These are phyloP conservation scores for Nematodospora anomalae DNA, from an alignment of 1,139 yeast species.

Conservation along the genomic window DNA sequence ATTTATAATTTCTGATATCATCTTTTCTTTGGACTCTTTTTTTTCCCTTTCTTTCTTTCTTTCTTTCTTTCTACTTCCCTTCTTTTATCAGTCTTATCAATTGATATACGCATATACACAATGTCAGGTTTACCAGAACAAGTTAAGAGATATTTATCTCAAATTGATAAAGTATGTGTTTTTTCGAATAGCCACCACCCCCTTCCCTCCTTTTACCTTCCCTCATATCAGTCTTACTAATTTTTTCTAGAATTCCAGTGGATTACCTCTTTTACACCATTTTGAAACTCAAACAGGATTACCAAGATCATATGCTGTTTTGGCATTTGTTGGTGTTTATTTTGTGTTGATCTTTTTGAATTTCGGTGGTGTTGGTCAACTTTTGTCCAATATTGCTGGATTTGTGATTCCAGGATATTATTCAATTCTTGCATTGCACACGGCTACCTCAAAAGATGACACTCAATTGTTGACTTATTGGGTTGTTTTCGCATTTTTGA, in stretches of 20 bases:
- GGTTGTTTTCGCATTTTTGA: constrained; percentile 93
- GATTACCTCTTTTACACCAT: constrained; percentile 39
- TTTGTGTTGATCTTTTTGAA: constrained; percentile 79
- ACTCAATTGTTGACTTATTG: constrained; percentile 89
- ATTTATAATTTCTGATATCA: too few species aligned
- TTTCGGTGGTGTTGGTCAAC: constrained; percentile 91
- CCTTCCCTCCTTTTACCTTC: neutral
- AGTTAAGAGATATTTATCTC: constrained; percentile 26
- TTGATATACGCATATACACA: constrained; percentile 4
- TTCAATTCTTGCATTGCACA: constrained; percentile 81
- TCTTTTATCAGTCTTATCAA: constrained; percentile 1
- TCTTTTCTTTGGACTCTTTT: too few species aligned
- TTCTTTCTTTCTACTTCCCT: constrained; percentile 1
- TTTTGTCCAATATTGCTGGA: constrained; percentile 89
- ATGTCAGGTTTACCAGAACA: constrained; percentile 31
- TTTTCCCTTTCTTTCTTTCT: constrained; percentile 1
- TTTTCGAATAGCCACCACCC: neutral
- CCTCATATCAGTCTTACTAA: neutral
- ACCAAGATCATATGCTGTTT: constrained; percentile 85
- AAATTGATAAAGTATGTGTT: constrained; percentile 32
- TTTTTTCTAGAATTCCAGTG: constrained; percentile 31
- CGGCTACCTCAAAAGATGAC: constrained; percentile 68
- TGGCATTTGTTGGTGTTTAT: constrained; percentile 65
- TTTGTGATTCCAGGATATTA: constrained; percentile 88
- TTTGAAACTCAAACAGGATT: constrained; percentile 69